Conservation (phyloP, 371 early-diverging fungal species). For the Rhizomucor miehei region DNA sequence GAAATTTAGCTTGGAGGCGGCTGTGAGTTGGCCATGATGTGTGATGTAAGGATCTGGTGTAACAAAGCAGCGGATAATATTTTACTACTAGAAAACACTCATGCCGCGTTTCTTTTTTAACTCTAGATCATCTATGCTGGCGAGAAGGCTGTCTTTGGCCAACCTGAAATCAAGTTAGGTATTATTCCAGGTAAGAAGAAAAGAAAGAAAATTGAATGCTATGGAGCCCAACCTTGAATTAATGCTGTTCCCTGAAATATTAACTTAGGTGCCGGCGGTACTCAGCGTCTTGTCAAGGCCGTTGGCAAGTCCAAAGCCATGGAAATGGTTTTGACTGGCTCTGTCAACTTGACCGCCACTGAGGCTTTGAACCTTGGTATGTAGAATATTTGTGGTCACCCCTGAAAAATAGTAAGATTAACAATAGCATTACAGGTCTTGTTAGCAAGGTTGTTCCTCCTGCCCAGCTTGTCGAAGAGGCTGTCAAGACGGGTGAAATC, state of each 20-base stretch:
- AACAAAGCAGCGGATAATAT: slow-evolving; percentile 4
- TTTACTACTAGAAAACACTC: not conserved
- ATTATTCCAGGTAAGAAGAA: slow-evolving; percentile 74
- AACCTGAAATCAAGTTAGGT: slow-evolving; percentile 98
- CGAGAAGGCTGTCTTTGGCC: slow-evolving; percentile 95
- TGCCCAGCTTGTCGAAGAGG: slow-evolving; percentile 85
- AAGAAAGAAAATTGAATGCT: too few relatives aligned
- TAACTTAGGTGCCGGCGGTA: slow-evolving; percentile 85
- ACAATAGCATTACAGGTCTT: slow-evolving; percentile 47
- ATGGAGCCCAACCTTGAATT: too few relatives aligned
- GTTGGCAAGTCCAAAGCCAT: slow-evolving; percentile 98
- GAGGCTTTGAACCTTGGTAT: slow-evolving; percentile 83
- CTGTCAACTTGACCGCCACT: slow-evolving; percentile 77
- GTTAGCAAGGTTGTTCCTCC: slow-evolving; percentile 91
- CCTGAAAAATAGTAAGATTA: too few relatives aligned
- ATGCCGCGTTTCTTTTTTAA: not conserved
- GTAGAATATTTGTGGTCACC: not conserved
- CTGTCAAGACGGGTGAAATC: slow-evolving; percentile 83
- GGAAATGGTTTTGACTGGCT: slow-evolving; percentile 94
- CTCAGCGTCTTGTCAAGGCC: slow-evolving; percentile 89
- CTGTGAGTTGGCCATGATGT: slow-evolving; percentile 99
- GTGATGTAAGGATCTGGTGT: slow-evolving; percentile 53
- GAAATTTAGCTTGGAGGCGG: slow-evolving; percentile 88
- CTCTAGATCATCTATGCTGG: slow-evolving; percentile 95
- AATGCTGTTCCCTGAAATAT: too few relatives aligned